Evolutionary conservation across 768 basidiomycete genomes (phyloP).

Genomic region (Termitomyces sp.): DNA sequence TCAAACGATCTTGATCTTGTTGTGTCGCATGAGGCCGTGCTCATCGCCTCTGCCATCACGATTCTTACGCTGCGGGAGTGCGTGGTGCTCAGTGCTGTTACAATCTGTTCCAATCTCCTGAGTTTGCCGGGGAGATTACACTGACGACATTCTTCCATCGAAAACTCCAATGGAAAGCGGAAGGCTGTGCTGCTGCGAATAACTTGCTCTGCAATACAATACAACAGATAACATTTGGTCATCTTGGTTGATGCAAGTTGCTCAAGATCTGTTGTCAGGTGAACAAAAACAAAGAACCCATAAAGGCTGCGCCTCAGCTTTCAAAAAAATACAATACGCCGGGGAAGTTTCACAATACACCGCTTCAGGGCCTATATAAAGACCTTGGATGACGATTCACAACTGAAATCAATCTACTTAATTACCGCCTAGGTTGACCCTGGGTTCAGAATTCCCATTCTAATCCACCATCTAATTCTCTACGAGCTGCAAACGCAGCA

Average conservation of each 20-base stretch:
- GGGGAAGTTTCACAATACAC: conserved; percentile 6
- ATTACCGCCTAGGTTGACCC: neutral
- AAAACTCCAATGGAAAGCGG: neutral
- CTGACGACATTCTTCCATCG: neutral
- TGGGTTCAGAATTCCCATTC: neutral
- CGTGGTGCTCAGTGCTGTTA: neutral
- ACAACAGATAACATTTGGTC: neutral
- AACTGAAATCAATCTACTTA: neutral
- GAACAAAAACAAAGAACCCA: neutral
- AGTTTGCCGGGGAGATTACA: neutral
- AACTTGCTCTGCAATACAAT: neutral
- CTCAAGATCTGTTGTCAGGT: neutral
- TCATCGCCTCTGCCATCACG: neutral
- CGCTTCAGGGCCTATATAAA: neutral
- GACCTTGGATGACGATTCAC: neutral
- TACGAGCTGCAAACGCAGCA: neutral
- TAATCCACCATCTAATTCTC: neutral
- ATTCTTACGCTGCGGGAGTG: neutral
- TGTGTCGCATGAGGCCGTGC: neutral
- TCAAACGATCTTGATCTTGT: neutral
- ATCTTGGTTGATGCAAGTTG: neutral
- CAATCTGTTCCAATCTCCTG: neutral
- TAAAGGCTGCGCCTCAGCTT: neutral
- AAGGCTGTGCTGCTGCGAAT: neutral
- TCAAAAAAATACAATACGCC: neutral